Conservation (phyloP, 177 flowering plant genomes). For the Vitis hybrid region DNA sequence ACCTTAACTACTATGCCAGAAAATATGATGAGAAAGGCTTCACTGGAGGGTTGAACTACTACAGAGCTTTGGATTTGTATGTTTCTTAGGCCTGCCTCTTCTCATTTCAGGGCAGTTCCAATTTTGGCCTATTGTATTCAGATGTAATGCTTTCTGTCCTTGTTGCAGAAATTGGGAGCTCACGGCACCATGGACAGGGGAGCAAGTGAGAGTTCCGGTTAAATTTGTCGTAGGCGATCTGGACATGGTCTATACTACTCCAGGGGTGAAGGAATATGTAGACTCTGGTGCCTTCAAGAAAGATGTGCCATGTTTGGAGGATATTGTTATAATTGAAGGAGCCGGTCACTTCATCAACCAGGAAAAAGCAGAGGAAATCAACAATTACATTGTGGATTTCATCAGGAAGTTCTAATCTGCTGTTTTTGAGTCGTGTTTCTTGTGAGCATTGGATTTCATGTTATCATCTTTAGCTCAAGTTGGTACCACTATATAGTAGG, state of each 20-base stretch:
- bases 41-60: conserved; percentile 69
- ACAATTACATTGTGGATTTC: conserved; percentile 40
- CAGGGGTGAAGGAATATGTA: conserved; percentile 55
- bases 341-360: conserved; percentile 61
- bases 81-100: conserved; percentile 1
- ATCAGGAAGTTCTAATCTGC: conserved; percentile 22
- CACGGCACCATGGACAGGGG: conserved; percentile 52
- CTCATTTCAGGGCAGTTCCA: not conserved
- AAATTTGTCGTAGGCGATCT: conserved; percentile 54
- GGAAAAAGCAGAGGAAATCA: conserved; percentile 46
- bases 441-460: too few relatives aligned
- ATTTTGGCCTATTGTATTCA: not conserved
- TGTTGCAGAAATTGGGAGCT: conserved; percentile 64
- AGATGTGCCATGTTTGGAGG: conserved; percentile 50
- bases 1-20: conserved; percentile 35
- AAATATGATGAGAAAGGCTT: conserved; percentile 56
- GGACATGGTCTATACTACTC: conserved; percentile 48
- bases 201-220: conserved; percentile 42
- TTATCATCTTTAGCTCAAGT: too few relatives aligned
- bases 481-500: too few relatives aligned
- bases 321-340: conserved; percentile 46
- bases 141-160: not conserved
- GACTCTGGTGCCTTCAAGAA: conserved; percentile 44
- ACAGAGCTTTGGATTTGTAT: conserved; percentile 54
- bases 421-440: too few relatives aligned